phyloP scores from a whole-genome alignment of 192 early-diverging fungal genomes.

The Rhizophlyctis rosea region DNA sequence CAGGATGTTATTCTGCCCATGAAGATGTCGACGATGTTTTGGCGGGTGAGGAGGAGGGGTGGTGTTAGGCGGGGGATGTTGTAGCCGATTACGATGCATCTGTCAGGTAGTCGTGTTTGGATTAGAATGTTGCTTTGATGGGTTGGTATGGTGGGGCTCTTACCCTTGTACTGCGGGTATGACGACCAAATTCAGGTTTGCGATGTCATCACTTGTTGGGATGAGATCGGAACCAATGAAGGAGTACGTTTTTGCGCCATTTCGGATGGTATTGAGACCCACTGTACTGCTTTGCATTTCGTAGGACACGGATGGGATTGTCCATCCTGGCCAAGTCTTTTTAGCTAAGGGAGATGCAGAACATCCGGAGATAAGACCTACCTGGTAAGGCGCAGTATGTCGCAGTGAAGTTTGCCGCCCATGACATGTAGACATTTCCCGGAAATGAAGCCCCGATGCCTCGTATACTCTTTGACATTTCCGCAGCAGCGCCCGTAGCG shows the following conservation, averaged over 20 bases:
- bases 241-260: neutral
- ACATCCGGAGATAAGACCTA: neutral
- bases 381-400: neutral
- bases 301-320: neutral
- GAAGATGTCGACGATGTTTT: constrained; percentile 22
- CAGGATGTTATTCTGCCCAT: constrained; percentile 7
- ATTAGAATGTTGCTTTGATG: neutral
- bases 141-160: neutral
- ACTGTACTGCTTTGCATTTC: neutral
- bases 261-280: neutral
- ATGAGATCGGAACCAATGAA: neutral
- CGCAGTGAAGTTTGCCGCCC: neutral
- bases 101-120: neutral
- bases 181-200: neutral
- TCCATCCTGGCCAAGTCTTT: neutral
- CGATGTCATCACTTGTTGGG: neutral
- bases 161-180: neutral
- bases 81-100: constrained; percentile 19
- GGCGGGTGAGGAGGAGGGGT: constrained; percentile 11
- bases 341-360: neutral
- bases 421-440: neutral
- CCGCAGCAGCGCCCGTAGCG: no score
- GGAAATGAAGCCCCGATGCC: neutral
- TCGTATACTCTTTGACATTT: no score
- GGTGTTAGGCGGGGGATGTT: constrained; percentile 12